Percentiles rank a stretch among this genome's conserved stretches.
Conservation (phyloP, 306 rosid species). For the Malus sylvestris region DNA sequence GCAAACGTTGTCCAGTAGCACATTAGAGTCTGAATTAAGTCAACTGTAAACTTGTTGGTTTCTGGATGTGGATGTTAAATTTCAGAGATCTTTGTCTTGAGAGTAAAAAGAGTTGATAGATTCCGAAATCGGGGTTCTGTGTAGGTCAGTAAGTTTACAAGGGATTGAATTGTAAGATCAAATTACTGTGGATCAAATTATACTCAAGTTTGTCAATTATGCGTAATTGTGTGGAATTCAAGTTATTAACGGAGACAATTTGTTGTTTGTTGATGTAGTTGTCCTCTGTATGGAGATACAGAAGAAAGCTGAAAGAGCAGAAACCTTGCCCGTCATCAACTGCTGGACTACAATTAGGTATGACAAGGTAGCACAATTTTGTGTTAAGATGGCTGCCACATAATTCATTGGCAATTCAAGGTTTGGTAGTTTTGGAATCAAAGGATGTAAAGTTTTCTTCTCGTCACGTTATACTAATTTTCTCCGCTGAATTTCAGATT, state of each 20-base stretch:
- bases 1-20: neutral
- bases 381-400: neutral
- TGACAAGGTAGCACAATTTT: neutral
- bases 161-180: no score
- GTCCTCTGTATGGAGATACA: conserved; percentile 79
- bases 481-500: conserved; percentile 42
- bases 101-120: neutral
- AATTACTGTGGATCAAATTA: no score
- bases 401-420: neutral
- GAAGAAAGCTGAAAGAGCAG: conserved; percentile 75
- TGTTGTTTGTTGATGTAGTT: conserved; percentile 41
- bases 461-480: neutral
- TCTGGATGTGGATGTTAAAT: neutral
- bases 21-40: neutral
- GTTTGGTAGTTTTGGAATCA: neutral
- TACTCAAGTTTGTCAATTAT: no score
- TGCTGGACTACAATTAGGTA: conserved; percentile 54
- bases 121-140: neutral
- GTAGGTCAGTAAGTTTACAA: no score
- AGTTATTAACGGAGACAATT: neutral
- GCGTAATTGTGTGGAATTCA: no score
- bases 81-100: neutral
- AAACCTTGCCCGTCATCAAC: conserved; percentile 75
- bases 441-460: neutral
- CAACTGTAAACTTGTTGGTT: neutral